These are phyloP conservation scores for Wickerhamiella sergipiensis DNA, from an alignment of 805 yeast species.

Conservation along the genomic window DNA sequence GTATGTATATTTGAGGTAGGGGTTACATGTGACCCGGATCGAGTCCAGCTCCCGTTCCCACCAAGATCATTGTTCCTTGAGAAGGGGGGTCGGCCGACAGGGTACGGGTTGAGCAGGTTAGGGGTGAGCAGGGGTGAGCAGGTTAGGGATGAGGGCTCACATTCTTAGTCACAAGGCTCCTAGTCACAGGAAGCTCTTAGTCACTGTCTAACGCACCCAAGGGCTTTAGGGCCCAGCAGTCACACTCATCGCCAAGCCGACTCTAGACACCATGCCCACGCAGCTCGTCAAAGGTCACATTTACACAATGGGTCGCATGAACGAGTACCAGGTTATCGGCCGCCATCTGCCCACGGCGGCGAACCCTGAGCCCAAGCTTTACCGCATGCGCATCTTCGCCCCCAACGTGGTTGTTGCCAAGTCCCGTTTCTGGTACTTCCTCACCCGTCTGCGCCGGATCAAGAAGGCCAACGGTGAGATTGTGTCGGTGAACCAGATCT, in stretches of 20 bases:
- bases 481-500: slow-evolving; percentile 79
- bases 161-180: background rate
- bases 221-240: background rate
- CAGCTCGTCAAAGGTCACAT: background rate
- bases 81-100: background rate
- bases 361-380: slow-evolving; percentile 98
- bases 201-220: no score
- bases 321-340: slow-evolving; percentile 99
- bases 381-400: slow-evolving; percentile 99
- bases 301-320: slow-evolving; percentile 69
- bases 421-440: slow-evolving; percentile 99
- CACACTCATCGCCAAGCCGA: background rate
- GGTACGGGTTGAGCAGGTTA: no score
- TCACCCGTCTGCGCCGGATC: slow-evolving; percentile 98
- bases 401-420: slow-evolving; percentile 98
- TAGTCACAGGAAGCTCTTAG: no score
- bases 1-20: background rate
- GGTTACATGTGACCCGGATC: slow-evolving; percentile 1
- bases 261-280: background rate
- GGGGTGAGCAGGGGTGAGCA: no score
- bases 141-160: background rate
- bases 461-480: slow-evolving; percentile 99
- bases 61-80: no score
- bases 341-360: slow-evolving; percentile 99
- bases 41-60: no score